Percentiles rank a stretch among this genome's conserved stretches.
phyloP scores from a whole-genome alignment of 2,329 filamentous ascomycete genomes.

The Talaromyces funiculosus region DNA sequence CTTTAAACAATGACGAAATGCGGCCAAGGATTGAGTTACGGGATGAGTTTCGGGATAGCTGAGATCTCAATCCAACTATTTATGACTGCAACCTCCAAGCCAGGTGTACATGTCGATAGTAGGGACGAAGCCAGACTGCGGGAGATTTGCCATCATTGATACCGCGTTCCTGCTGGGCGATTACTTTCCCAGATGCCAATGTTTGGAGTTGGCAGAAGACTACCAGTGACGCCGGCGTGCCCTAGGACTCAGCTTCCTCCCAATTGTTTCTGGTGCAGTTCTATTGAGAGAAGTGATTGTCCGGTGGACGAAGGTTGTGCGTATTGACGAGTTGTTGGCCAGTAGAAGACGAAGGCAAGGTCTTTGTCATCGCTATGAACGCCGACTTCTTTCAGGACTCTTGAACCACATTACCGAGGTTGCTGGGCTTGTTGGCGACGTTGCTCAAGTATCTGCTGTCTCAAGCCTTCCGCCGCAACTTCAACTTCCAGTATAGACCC shows the following conservation, averaged over 20 bases:
- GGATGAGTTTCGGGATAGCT: too few relatives aligned
- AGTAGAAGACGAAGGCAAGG: not conserved
- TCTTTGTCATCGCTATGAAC: not conserved
- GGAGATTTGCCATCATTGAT: not conserved
- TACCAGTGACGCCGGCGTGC: not conserved
- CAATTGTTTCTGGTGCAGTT: not conserved
- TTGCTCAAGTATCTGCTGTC: slow-evolving; percentile 60
- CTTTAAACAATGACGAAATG: not conserved
- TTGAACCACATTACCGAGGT: slow-evolving; percentile 19
- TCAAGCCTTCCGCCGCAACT: slow-evolving; percentile 69
- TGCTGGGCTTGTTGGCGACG: slow-evolving; percentile 41
- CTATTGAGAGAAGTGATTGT: not conserved
- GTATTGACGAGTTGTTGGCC: not conserved
- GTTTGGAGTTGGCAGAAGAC: too few relatives aligned
- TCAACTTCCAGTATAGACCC: slow-evolving; percentile 79
- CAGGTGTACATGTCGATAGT: not conserved
- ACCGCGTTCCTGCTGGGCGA: not conserved
- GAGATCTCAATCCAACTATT: not conserved
- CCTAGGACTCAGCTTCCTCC: not conserved
- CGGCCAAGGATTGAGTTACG: too few relatives aligned
- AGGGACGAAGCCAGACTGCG: not conserved
- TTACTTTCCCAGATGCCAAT: not conserved
- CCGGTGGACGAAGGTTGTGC: not conserved
- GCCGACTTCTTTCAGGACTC: too few relatives aligned
- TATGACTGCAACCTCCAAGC: not conserved